Conservation (phyloP, 2,329 filamentous ascomycete genomes). For the Gaeumannomyces sp. region DNA sequence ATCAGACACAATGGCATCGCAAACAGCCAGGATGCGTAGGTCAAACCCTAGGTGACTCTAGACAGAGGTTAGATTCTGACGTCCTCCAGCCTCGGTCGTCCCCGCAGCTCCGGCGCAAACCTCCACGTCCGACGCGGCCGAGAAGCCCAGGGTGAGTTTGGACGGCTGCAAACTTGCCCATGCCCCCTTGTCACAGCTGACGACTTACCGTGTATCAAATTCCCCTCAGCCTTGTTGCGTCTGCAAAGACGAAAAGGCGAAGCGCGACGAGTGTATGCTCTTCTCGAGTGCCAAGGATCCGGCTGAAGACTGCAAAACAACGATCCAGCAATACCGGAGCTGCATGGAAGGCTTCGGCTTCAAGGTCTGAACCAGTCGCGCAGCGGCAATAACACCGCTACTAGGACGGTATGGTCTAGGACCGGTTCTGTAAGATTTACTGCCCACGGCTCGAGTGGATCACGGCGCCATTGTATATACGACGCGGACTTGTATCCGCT, state of each 20-base stretch:
- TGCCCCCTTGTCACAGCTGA: no score
- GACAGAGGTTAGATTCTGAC: neutral
- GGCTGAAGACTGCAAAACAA: constrained; percentile 71
- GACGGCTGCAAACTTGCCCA: neutral
- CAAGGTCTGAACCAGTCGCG: constrained; percentile 44
- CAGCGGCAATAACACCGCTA: neutral
- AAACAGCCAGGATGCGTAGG: constrained; percentile 24
- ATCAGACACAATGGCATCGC: constrained; percentile 16
- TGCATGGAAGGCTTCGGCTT: constrained; percentile 96
- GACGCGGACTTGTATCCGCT: neutral
- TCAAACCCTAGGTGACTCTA: neutral
- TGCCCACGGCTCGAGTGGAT: neutral
- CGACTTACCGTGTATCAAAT: neutral
- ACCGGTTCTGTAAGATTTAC: neutral
- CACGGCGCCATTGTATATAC: neutral
- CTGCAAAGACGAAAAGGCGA: constrained; percentile 89
- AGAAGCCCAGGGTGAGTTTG: constrained; percentile 37
- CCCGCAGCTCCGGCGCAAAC: constrained; percentile 10
- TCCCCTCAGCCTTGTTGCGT: constrained; percentile 83
- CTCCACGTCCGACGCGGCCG: constrained; percentile 20
- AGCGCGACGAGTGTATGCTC: constrained; percentile 97
- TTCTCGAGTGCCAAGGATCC: constrained; percentile 84
- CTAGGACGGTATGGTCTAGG: neutral
- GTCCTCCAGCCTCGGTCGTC: constrained; percentile 7
- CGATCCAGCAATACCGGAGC: constrained; percentile 77